These are phyloP conservation scores for Podospora fimiseda DNA, from an alignment of 495 filamentous ascomycete genomes.

Conservation along the genomic window DNA sequence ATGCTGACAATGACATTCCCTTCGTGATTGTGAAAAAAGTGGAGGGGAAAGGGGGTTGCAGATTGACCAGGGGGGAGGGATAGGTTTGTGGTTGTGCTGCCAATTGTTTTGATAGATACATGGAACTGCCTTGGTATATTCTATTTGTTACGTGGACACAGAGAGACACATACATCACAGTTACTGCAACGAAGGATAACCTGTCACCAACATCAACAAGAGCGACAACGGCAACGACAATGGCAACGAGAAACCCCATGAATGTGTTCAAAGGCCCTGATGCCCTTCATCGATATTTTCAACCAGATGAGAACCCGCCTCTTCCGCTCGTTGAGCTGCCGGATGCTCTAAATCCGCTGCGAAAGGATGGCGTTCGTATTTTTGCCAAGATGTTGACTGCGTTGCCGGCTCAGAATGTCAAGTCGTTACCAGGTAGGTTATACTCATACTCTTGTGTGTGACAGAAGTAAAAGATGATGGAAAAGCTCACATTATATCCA, in stretches of 20 bases:
- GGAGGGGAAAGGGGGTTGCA: no score
- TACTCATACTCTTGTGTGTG: neutral
- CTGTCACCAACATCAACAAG: neutral
- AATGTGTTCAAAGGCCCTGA: conserved; percentile 53
- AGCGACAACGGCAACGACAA: no score
- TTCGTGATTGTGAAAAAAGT: neutral
- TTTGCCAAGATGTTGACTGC: conserved; percentile 60
- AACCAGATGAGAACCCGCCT: conserved; percentile 51
- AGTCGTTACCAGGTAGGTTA: conserved; percentile 52
- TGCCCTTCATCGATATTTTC: conserved; percentile 50
- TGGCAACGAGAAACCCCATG: conserved; percentile 30
- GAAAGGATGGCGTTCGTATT: conserved; percentile 52
- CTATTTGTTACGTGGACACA: no score
- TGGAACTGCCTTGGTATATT: neutral
- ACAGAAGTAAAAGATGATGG: no score
- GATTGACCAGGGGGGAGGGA: no score
- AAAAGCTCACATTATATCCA: no score
- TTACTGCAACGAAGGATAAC: neutral
- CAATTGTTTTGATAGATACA: neutral
- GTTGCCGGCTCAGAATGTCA: conserved; percentile 59
- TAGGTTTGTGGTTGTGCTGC: neutral
- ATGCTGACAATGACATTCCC: no score
- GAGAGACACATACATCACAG: neutral
- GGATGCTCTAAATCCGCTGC: conserved; percentile 48
- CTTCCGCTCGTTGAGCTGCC: conserved; percentile 57